phyloP scores from a whole-genome alignment of 192 early-diverging fungal genomes.

The Backusella liffmaniae region DNA sequence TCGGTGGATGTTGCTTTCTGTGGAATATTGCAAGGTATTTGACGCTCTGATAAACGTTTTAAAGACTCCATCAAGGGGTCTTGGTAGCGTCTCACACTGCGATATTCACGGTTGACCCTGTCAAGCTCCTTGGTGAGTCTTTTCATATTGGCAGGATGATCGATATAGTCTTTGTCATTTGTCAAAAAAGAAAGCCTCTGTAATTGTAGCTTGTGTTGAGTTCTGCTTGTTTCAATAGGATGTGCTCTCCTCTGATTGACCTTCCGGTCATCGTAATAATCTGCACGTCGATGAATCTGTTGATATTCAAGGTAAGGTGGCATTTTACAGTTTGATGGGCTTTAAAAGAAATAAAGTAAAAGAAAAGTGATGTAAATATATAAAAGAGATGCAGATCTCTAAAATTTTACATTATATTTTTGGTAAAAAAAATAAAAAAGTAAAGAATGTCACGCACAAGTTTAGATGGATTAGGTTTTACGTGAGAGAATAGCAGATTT shows the following conservation, averaged over 20 bases:
- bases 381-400: constrained; percentile 1
- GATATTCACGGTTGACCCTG: constrained; percentile 44
- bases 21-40: neutral
- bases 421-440: neutral
- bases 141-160: constrained; percentile 41
- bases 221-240: constrained; percentile 23
- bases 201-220: constrained; percentile 44
- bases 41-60: constrained; percentile 21
- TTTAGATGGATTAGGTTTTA: constrained; percentile 5
- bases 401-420: neutral
- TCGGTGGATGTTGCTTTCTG: neutral
- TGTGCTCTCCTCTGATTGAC: neutral
- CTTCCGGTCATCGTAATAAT: neutral
- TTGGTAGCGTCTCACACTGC: constrained; percentile 27
- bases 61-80: constrained; percentile 42
- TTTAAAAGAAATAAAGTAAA: neutral
- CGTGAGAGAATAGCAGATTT: neutral
- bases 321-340: neutral
- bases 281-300: neutral
- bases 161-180: constrained; percentile 40
- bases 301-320: neutral
- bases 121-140: constrained; percentile 43
- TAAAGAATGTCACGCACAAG: neutral
- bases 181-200: constrained; percentile 42
- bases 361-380: neutral